Percentiles rank a stretch among this genome's conserved stretches.
Evolutionary conservation across 2,329 filamentous ascomycete species (phyloP).

Genomic region (Samsoniella hepiali): DNA sequence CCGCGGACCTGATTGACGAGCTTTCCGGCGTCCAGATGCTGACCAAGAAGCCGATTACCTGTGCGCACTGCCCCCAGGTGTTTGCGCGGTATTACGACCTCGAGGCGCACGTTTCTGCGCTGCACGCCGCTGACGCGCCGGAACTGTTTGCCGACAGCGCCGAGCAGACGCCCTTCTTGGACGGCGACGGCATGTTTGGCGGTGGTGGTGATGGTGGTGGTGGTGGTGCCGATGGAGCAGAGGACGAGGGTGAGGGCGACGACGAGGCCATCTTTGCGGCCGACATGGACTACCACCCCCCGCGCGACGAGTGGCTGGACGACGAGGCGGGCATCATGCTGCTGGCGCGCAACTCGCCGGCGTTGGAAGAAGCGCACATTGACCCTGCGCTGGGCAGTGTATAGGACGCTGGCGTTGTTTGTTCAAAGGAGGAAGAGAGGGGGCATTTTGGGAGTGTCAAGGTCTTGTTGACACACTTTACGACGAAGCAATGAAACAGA

Average conservation of each 20-base stretch:
- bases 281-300: constrained; percentile 30
- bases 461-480: not conserved
- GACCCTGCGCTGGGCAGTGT: constrained; percentile 31
- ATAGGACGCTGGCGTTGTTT: not conserved
- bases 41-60: constrained; percentile 43
- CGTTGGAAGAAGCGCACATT: constrained; percentile 29
- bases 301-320: constrained; percentile 42
- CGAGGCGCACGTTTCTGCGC: constrained; percentile 41
- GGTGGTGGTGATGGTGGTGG: constrained; percentile 25
- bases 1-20: constrained; percentile 38
- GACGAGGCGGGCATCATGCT: constrained; percentile 44
- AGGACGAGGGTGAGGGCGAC: constrained; percentile 25
- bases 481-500: not conserved
- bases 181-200: constrained; percentile 20
- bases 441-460: not conserved
- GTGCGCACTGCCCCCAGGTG: constrained; percentile 43
- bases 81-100: constrained; percentile 53
- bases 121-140: constrained; percentile 24
- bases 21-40: constrained; percentile 41
- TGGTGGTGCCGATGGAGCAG: not conserved
- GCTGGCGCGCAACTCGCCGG: constrained; percentile 31
- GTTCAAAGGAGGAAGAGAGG: no score
- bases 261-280: constrained; percentile 30
- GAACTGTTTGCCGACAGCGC: constrained; percentile 23
- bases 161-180: constrained; percentile 16